A percentile compares a stretch with the other conserved stretches of the same genome.
phyloP scores from a whole-genome alignment of 2,329 filamentous ascomycete species.

The Ophiostoma sp. region DNA sequence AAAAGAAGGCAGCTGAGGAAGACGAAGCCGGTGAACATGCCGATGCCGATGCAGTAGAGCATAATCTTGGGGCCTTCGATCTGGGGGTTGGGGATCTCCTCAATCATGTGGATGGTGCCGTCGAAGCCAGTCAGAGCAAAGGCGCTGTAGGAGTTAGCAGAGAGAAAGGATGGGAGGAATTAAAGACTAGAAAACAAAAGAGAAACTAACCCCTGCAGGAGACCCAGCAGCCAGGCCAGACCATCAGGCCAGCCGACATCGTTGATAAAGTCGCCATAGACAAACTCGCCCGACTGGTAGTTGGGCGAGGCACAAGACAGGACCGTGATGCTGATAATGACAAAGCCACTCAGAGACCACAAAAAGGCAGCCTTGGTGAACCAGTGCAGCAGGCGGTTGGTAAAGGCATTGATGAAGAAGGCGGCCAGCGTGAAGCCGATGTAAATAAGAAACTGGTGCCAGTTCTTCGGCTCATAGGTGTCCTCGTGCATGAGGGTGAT shows the following conservation, averaged over 20 bases:
- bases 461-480: constrained; percentile 56
- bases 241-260: constrained; percentile 69
- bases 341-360: constrained; percentile 69
- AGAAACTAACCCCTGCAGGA: constrained; percentile 46
- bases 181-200: too few relatives aligned
- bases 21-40: constrained; percentile 58
- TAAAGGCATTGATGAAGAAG: constrained; percentile 65
- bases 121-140: constrained; percentile 55
- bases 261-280: constrained; percentile 69
- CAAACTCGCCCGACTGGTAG: constrained; percentile 64
- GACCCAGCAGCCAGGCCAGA: constrained; percentile 57
- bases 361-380: constrained; percentile 69
- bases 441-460: constrained; percentile 75
- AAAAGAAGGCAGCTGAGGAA: constrained; percentile 60
- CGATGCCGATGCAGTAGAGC: constrained; percentile 64
- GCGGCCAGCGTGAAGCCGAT: constrained; percentile 62
- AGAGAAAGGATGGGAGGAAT: too few relatives aligned
- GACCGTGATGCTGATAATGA: constrained; percentile 68
- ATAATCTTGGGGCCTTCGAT: constrained; percentile 65
- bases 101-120: constrained; percentile 56
- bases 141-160: constrained; percentile 34
- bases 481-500: constrained; percentile 60
- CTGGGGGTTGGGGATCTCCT: constrained; percentile 60
- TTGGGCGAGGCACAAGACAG: constrained; percentile 65
- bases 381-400: constrained; percentile 60